These are phyloP conservation scores for Populus ilicifolia DNA, from an alignment of 345 rosid species.

Conservation along the genomic window DNA sequence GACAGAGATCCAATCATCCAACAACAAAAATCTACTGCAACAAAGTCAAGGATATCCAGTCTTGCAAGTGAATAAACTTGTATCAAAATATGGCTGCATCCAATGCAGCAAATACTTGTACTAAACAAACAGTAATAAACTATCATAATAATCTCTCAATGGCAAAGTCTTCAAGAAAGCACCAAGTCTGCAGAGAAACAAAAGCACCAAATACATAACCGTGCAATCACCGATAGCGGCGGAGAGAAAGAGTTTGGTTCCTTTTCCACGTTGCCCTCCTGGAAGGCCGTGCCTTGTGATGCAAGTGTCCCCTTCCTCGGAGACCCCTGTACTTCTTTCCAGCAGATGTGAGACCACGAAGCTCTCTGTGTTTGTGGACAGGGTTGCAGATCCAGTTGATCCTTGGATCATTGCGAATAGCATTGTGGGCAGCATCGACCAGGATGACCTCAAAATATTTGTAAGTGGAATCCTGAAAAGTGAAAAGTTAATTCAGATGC, in stretches of 20 bases:
- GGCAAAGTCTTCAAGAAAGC: not conserved
- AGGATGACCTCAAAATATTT: constrained; percentile 31
- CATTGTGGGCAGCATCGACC: constrained; percentile 32
- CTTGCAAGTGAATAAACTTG: not conserved
- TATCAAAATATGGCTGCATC: not conserved
- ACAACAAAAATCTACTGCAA: not conserved
- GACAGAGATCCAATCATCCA: not conserved
- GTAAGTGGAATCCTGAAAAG: constrained; percentile 31
- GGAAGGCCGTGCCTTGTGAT: constrained; percentile 28
- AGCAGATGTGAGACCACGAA: constrained; percentile 32
- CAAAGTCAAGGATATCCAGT: not conserved
- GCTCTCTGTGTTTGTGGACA: constrained; percentile 34
- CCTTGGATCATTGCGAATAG: constrained; percentile 33
- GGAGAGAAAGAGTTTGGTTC: constrained; percentile 31
- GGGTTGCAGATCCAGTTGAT: constrained; percentile 36
- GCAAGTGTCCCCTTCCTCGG: constrained; percentile 28
- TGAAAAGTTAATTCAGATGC: not conserved
- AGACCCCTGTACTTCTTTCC: constrained; percentile 33
- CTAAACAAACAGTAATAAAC: not conserved
- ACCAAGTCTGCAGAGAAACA: not conserved
- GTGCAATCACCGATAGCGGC: constrained; percentile 21
- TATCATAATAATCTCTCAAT: not conserved
- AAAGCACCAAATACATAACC: not conserved
- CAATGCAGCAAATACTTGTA: not conserved
- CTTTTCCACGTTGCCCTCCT: constrained; percentile 34